Conservation (phyloP, 768 basidiomycete species). For the Tricholomella constricta region DNA sequence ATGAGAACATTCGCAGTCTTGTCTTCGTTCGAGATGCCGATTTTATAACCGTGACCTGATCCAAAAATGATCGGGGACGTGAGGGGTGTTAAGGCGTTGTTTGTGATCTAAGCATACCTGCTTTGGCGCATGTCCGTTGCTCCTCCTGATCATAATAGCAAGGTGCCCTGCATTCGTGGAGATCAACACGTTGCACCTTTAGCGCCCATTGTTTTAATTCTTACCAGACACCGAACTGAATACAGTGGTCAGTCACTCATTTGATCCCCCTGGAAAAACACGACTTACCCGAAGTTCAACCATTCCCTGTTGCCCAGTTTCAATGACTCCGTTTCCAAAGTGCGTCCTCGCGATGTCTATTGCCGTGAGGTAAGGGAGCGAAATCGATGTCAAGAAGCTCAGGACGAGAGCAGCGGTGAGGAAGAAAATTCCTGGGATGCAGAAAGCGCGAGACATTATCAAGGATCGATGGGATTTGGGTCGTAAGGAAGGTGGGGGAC, state of each 20-base stretch:
- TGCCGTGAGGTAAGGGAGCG: conserved; percentile 66
- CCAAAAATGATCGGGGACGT: not conserved
- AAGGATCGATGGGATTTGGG: not conserved
- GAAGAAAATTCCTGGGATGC: conserved; percentile 61
- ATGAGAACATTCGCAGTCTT: conserved; percentile 43
- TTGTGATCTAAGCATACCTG: conserved; percentile 37
- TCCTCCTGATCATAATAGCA: conserved; percentile 53
- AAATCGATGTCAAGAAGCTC: conserved; percentile 68
- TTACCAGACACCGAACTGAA: conserved; percentile 75
- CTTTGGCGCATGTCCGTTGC: conserved; percentile 47
- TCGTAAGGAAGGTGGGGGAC: conserved; percentile 5
- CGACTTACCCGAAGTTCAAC: conserved; percentile 56
- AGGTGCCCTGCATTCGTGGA: conserved; percentile 50
- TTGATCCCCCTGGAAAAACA: not conserved
- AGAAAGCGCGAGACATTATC: conserved; percentile 36
- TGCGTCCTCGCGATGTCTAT: conserved; percentile 67
- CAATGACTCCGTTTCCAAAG: conserved; percentile 36
- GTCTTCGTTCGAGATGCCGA: conserved; percentile 42
- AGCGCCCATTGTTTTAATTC: conserved; percentile 1
- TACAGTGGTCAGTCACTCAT: conserved; percentile 6
- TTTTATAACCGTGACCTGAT: conserved; percentile 58
- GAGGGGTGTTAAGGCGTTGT: not conserved
- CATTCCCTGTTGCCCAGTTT: conserved; percentile 30
- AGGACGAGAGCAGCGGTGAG: conserved; percentile 62
- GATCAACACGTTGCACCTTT: not conserved